A percentile compares a stretch with the other conserved stretches of the same genome.
Conservation (phyloP, 768 basidiomycete species). For the Mrakia frigida region DNA sequence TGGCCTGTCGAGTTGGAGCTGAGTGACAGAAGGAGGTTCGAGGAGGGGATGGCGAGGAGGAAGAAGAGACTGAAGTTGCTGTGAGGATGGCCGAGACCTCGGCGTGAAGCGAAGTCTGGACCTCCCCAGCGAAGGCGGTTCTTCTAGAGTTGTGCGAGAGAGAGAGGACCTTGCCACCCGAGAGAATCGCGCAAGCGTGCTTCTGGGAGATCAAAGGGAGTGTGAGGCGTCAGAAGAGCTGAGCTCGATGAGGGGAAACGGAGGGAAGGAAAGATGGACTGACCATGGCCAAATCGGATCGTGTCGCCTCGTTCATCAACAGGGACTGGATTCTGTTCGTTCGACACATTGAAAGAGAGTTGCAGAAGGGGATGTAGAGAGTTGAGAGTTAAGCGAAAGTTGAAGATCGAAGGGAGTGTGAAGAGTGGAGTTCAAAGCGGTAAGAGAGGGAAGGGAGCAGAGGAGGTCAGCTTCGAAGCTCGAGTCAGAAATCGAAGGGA, state of each 20-base stretch:
- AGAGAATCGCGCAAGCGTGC: conserved; percentile 16
- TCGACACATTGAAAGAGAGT: background rate
- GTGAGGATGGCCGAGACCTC: conserved; percentile 19
- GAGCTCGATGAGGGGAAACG: background rate
- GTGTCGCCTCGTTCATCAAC: background rate
- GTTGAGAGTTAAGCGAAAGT: background rate
- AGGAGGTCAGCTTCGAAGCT: no score
- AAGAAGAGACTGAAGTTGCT: background rate
- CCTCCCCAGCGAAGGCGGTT: conserved; percentile 10
- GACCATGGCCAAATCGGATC: background rate
- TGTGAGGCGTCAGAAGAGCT: background rate
- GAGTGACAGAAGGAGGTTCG: conserved; percentile 9
- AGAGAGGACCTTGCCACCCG: conserved; percentile 14
- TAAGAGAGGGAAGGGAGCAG: no score
- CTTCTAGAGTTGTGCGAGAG: conserved; percentile 7
- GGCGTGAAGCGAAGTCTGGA: conserved; percentile 23
- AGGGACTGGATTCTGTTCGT: background rate
- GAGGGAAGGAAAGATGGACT: background rate
- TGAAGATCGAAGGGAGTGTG: no score
- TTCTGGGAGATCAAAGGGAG: background rate
- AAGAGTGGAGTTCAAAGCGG: no score
- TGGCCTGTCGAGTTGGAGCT: background rate
- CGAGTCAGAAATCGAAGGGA: no score
- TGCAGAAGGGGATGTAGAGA: background rate
- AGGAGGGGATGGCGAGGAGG: background rate